These are phyloP conservation scores for Fremontodendron californicum DNA, from an alignment of 345 rosid species.

Conservation along the genomic window DNA sequence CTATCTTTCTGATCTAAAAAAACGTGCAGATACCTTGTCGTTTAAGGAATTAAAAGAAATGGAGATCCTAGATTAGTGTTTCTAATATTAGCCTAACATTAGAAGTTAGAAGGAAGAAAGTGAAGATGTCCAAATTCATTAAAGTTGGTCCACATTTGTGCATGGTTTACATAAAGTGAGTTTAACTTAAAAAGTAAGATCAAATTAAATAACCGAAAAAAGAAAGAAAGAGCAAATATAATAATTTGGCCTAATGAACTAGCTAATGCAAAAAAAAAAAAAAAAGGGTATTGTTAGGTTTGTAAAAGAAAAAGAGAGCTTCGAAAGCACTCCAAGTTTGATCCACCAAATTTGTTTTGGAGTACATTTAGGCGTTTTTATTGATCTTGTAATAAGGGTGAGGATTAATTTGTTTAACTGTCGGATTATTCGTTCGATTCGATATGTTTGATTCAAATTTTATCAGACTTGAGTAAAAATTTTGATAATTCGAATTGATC, in stretches of 20 bases:
- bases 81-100: background rate
- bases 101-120: background rate
- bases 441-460: too few species aligned
- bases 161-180: constrained; percentile 10
- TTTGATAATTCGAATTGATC: too few species aligned
- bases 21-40: constrained; percentile 2
- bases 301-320: background rate
- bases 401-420: too few species aligned
- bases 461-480: too few species aligned
- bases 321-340: constrained; percentile 27
- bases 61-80: background rate
- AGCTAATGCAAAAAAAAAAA: too few species aligned
- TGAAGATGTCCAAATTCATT: constrained; percentile 9
- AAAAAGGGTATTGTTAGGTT: background rate
- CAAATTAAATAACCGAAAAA: background rate
- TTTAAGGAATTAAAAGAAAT: background rate
- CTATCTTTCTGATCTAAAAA: background rate
- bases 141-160: background rate
- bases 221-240: background rate
- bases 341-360: constrained; percentile 11
- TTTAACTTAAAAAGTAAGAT: background rate
- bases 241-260: background rate
- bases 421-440: too few species aligned
- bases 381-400: too few species aligned
- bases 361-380: constrained; percentile 5